Base-by-base conservation (phyloP, 2,329 filamentous ascomycete species). In the Exophiala sp. region DNA sequence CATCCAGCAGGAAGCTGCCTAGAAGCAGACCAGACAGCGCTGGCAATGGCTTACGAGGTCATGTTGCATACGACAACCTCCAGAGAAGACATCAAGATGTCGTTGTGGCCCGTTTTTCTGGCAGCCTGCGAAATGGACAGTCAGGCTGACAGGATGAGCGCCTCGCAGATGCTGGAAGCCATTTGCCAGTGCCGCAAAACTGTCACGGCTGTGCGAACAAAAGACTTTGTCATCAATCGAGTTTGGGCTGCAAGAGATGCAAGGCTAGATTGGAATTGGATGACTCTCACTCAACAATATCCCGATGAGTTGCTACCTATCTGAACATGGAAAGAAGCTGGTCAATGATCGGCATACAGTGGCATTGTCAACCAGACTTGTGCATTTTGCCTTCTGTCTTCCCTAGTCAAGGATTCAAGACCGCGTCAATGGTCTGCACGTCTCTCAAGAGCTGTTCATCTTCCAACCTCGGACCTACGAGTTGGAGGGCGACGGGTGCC, bases 391-490 rank as follows among this genome's bases (percentile, higher is more conserved):
- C 13, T 19, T 18, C 34, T 37, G n/a, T 18, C 34, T 13, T 37
- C 14, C 27, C 23, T 41, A n/a, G 22, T 21, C 18, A 35, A 14
- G 19, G 5, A 8, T 48, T 53, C 35, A 53, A 24, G 11, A 49
- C 60, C 37, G 16, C 18, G 39, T 67, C 65, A 37, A 67, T 59
- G 2, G 62, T 35, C 46, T 64, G 60, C 1, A 55, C 62, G 50
- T 67, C 63, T 41, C 58, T 52, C 34, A 68, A 48, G 10, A 68
- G 50, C 38, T 68, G 64, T 43, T 62, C 60, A 44, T 68, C 65
- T 32, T 59, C 61, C 9, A 66, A 56, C 45, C 63, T 59, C 8
- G 58, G 60, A 3, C 63, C 65, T 2, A 66, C 63, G 13, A 68
- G 51, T 49, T 67, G 65, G 43, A 68, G 55, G 16, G 62, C 61